phyloP scores from a whole-genome alignment of 2,329 filamentous ascomycete species.

The Exophiala sideris region DNA sequence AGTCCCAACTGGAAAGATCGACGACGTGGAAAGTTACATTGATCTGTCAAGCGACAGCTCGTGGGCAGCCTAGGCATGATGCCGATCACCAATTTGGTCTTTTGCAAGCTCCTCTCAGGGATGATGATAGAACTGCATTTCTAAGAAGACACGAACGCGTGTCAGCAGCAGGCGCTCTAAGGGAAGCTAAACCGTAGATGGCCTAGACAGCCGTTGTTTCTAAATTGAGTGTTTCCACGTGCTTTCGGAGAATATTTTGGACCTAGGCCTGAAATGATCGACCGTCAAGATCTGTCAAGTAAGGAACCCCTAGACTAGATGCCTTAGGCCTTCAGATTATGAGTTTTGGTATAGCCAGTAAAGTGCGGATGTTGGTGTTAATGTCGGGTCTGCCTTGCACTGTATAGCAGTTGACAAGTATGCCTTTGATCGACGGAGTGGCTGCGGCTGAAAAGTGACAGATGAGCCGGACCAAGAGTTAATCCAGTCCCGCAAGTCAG shows the following conservation, averaged over 20 bases:
- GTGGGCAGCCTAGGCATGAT: no score
- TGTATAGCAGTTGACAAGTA: neutral
- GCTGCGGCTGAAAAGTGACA: slow-evolving; percentile 1
- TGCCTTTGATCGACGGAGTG: slow-evolving; percentile 1
- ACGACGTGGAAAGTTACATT: no score
- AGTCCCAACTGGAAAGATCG: no score
- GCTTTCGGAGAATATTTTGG: neutral
- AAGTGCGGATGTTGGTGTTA: neutral
- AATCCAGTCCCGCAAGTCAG: slow-evolving; percentile 12
- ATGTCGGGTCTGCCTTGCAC: slow-evolving; percentile 11
- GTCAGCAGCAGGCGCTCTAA: no score
- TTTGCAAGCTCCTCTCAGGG: no score
- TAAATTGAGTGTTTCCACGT: neutral
- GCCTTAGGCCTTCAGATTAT: neutral
- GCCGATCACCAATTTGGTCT: no score
- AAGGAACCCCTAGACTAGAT: no score
- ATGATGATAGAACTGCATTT: no score
- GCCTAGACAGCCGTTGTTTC: neutral
- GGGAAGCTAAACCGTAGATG: no score
- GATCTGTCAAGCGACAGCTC: no score
- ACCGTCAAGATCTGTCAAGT: neutral
- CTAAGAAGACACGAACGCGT: no score
- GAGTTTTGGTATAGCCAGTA: neutral
- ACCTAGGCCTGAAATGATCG: neutral
- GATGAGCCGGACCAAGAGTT: slow-evolving; percentile 9